Conservation (phyloP, 2,329 filamentous ascomycete species). For the Ascochyta fabae region DNA sequence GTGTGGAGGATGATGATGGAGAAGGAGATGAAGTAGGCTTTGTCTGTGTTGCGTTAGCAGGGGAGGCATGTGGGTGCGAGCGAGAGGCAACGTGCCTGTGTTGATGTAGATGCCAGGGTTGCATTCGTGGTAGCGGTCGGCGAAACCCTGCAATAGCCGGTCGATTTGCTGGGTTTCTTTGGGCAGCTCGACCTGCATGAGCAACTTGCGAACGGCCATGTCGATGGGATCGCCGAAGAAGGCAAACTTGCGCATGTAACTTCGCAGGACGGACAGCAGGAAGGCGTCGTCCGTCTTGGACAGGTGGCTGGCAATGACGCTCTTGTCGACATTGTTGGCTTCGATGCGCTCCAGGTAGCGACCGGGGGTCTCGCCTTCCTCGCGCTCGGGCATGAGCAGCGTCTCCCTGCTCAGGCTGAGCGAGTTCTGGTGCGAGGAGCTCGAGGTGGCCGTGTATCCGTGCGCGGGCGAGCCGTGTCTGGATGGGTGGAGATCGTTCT, state of each 20-base stretch:
- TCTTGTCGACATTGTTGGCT: conserved; percentile 75
- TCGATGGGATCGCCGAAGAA: conserved; percentile 98
- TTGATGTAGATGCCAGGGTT: conserved; percentile 94
- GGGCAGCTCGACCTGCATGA: conserved; percentile 95
- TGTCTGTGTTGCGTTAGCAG: conserved; percentile 61
- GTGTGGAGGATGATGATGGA: conserved; percentile 96
- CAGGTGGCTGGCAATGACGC: conserved; percentile 82
- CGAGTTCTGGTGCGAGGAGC: conserved; percentile 81
- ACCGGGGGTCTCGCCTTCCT: conserved; percentile 87
- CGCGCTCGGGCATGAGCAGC: conserved; percentile 73
- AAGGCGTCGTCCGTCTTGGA: conserved; percentile 89
- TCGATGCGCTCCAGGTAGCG: conserved; percentile 87
- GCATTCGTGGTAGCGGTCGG: conserved; percentile 96
- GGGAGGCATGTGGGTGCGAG: not conserved
- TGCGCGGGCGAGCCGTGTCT: conserved; percentile 65
- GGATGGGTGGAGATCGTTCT: conserved; percentile 72
- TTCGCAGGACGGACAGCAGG: conserved; percentile 80
- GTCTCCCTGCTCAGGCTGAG: conserved; percentile 77
- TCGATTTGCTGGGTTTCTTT: conserved; percentile 99
- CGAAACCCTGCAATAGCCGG: conserved; percentile 89
- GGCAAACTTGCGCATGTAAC: conserved; percentile 92
- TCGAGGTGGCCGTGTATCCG: conserved; percentile 71
- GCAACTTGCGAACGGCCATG: conserved; percentile 92
- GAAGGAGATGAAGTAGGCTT: conserved; percentile 98
- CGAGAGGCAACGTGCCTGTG: conserved; percentile 58